A percentile compares a stretch with the other conserved stretches of the same genome.
Conservation (phyloP, 2,329 filamentous ascomycete genomes). For the Arthrobotrys pseudoclavata region DNA sequence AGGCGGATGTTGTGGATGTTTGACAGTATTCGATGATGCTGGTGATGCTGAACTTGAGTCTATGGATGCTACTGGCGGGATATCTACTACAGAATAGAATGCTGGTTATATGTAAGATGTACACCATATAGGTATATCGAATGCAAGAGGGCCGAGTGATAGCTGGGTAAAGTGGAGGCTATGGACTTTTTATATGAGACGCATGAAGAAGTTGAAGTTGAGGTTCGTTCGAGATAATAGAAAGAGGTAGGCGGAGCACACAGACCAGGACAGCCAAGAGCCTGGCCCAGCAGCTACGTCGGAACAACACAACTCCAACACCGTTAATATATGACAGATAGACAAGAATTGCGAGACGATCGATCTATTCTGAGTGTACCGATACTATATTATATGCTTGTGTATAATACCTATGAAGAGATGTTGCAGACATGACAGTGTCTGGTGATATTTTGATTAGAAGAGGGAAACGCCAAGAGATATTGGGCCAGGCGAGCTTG, state of each 20-base stretch:
- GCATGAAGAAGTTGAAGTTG: background rate
- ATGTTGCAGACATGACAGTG: background rate
- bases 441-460: background rate
- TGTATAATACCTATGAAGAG: too few relatives aligned
- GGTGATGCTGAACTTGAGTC: background rate
- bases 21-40: background rate
- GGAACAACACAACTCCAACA: slow-evolving; percentile 1
- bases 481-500: slow-evolving; percentile 59
- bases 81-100: background rate
- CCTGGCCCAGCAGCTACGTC: background rate
- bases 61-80: background rate
- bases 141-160: background rate
- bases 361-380: too few relatives aligned
- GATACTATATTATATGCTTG: too few relatives aligned
- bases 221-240: background rate
- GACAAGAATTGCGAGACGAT: too few relatives aligned
- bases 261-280: background rate
- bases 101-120: background rate
- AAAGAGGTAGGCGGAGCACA: background rate
- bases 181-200: too few relatives aligned
- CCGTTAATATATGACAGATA: too few relatives aligned
- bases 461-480: background rate
- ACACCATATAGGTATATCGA: background rate
- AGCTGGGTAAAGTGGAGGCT: background rate
- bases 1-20: background rate